phyloP scores from a whole-genome alignment of 495 filamentous ascomycete genomes.

The Usnea hakonensis region DNA sequence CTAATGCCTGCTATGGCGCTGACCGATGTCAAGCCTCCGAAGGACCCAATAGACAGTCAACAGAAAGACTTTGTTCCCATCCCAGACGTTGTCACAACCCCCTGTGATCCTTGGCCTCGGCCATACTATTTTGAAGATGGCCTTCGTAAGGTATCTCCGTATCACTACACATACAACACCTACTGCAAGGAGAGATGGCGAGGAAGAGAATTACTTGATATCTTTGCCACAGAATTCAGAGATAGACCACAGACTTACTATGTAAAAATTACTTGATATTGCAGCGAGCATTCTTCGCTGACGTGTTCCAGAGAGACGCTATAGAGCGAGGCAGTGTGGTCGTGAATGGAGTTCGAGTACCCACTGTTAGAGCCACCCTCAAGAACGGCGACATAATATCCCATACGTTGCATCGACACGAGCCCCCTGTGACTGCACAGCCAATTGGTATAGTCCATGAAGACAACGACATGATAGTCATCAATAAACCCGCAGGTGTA shows the following conservation, averaged over 20 bases:
- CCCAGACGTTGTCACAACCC: conserved; percentile 51
- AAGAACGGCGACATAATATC: conserved; percentile 81
- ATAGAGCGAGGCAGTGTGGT: conserved; percentile 68
- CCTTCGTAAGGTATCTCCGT: conserved; percentile 74
- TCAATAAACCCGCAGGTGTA: conserved; percentile 91
- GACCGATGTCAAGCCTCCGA: conserved; percentile 36
- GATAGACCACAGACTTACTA: conserved; percentile 86
- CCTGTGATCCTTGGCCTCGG: conserved; percentile 51
- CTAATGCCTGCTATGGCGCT: conserved; percentile 49
- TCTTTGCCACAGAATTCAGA: conserved; percentile 78
- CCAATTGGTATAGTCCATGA: conserved; percentile 80
- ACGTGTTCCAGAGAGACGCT: conserved; percentile 54
- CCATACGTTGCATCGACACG: conserved; percentile 91
- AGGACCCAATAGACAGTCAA: conserved; percentile 22
- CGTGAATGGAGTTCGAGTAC: conserved; percentile 60
- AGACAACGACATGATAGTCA: conserved; percentile 83
- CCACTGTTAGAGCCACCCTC: conserved; percentile 48
- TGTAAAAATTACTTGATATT: conserved; percentile 35
- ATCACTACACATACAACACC: conserved; percentile 91
- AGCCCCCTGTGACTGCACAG: conserved; percentile 79
- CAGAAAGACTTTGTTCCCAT: conserved; percentile 28
- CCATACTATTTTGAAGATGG: conserved; percentile 75
- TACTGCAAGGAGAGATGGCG: conserved; percentile 88
- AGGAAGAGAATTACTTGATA: conserved; percentile 63
- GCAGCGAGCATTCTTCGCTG: not conserved